Base-by-base conservation (phyloP, 805 yeast genomes). In the Pichia californica region DNA sequence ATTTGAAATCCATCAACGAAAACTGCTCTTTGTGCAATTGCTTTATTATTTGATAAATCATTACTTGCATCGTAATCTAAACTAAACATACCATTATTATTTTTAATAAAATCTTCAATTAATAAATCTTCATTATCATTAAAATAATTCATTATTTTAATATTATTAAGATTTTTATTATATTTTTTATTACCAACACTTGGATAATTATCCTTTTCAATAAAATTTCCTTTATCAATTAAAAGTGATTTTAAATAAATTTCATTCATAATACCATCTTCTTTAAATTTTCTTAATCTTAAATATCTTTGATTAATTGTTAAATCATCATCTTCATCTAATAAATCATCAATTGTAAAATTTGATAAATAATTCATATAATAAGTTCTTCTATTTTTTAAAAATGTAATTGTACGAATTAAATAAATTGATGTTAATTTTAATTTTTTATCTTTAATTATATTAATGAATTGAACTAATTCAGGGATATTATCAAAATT, bases 151-250 rank as follows among this genome's bases (percentile, higher is more conserved):
- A 5, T 15, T 6, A 46, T 46, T 8, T 25, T 41, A 30, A 29
- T 41, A 7, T 11, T 21, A 16, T 18, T 29, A 10, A 7, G 9
- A 3, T 5, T 14, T 3, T 27, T 34, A 11, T 14, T 15, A 4
- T 21, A 14, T 7, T 13, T 36, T 7, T 4, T 1, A 9, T 20
- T 33, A 4, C 18, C 11, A 6, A 7, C 2, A 18, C 31, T 44
- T 14, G 48, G 46, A 26, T 32, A 26, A 31, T 47, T 44, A 44
- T 36, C 32, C 11, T 7, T 10, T 16, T 36, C n/a, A n/a, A 44
- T 15, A 33, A 47, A 47, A 4, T 33, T 38, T 6, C 48, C 51
- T 10, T 41, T 41, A 2, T 32, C 20, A 8, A 47, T 9, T 21
- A 13, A 23, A 20, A 47, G 41, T 11, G 36, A 38, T 32, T 36